Evolutionary conservation across 83 land plant species (phyloP), one percentile per base, ranked within the genome.

Genomic region (Isoetes engelmannii): DNA sequence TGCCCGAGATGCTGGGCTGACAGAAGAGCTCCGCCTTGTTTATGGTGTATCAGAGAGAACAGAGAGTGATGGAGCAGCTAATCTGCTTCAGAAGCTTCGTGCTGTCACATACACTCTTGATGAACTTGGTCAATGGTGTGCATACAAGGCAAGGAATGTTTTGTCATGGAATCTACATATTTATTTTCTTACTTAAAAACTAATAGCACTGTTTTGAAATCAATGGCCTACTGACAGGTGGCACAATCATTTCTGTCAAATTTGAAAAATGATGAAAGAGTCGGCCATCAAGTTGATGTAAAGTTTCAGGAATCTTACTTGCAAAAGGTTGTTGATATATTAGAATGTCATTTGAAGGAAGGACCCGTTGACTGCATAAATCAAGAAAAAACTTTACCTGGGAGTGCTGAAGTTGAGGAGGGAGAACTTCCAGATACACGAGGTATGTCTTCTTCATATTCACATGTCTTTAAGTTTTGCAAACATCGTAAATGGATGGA

Each of bases 271-370:
- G 97, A 95, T 83, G 99, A 95, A 77, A 82, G 99, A 75, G 88
- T 85, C 47, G 84, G 83, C 61, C 89, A 87, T 74, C 98, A 92
- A 67, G 85, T 89, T 71, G 99, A 95, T 81, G 90, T 95, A 69
- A 88, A 86, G 70, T 95, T 90, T 78, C 99, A 95, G 73, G 99
- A 95, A 71, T 83, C 87, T 44, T 95, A 95, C 68, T 63, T 95
- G 68, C 80, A 75, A 57, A 83, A 88, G 57, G 86, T 91, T 75
- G 92, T 89, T 15, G 69, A 78, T 71, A 84, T 95, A 37, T 67
- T 95, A 65, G 86, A 86, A 54, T 95, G 99, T 73, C 82, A 85
- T 20, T 69, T 95, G 67, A 75, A 83, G 20, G 97, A 95, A 63
- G 99, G 99, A 54, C 93, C 99, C 58, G 95, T 82, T 57, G 18